These are phyloP conservation scores for Microbotryum silenes-acaulis DNA, from an alignment of 1,284 basidiomycete species.

Conservation along the genomic window DNA sequence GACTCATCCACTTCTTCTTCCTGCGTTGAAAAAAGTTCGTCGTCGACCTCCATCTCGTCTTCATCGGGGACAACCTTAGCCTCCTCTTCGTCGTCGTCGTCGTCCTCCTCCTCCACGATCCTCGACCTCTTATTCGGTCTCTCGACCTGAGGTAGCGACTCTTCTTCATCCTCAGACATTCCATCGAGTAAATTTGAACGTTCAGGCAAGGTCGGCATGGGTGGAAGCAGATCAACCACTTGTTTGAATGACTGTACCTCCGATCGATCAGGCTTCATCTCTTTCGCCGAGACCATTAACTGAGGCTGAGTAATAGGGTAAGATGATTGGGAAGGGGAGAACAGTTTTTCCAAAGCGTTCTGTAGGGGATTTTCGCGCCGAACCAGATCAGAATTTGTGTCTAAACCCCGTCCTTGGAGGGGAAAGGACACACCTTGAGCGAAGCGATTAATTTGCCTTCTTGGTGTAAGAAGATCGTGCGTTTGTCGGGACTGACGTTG, in stretches of 20 bases:
- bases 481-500: constrained; percentile 94
- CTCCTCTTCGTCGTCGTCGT: constrained; percentile 1
- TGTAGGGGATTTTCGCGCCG: constrained; percentile 32
- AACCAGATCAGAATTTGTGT: too few species aligned
- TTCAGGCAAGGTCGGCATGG: too few species aligned
- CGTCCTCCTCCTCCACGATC: background rate
- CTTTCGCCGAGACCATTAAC: too few species aligned
- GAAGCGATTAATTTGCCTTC: constrained; percentile 72
- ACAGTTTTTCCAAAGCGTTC: constrained; percentile 55
- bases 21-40: constrained; percentile 32
- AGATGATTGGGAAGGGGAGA: constrained; percentile 60
- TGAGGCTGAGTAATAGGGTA: constrained; percentile 44
- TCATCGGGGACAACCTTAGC: constrained; percentile 8
- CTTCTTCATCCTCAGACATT: constrained; percentile 26
- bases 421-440: constrained; percentile 55
- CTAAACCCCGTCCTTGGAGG: background rate
- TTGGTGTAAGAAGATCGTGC: constrained; percentile 85
- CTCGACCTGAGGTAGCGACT: constrained; percentile 14
- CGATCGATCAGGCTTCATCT: too few species aligned
- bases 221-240: too few species aligned
- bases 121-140: constrained; percentile 14
- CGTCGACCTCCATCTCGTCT: constrained; percentile 21
- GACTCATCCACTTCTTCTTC: constrained; percentile 21
- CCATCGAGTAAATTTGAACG: background rate
- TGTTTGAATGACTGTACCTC: too few species aligned